These are phyloP conservation scores for Ceratocystis alfenasii DNA, from an alignment of 2,329 filamentous ascomycete genomes.

Conservation along the genomic window DNA sequence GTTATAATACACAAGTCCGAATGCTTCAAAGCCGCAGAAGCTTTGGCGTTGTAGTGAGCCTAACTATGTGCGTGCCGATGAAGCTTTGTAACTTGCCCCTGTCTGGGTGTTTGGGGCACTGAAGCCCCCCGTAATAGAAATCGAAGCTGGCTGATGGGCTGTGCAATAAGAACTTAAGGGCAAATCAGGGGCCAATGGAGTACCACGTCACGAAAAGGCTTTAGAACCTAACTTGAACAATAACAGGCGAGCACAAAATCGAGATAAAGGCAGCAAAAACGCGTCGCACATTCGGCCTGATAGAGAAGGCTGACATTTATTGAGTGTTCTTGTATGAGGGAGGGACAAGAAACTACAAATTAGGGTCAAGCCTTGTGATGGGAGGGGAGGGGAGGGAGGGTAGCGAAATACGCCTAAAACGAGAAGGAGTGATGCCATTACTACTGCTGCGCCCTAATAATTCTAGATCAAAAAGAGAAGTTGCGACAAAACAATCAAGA, in stretches of 20 bases:
- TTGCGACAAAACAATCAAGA: not conserved
- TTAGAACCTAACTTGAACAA: not conserved
- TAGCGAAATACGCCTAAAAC: not conserved
- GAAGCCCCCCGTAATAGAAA: not conserved
- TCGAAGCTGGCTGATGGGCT: not conserved
- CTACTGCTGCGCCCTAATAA: not conserved
- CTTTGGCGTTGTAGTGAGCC: constrained; percentile 6
- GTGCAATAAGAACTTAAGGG: not conserved
- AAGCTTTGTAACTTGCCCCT: not conserved
- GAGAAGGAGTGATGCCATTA: not conserved
- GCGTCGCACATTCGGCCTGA: not conserved
- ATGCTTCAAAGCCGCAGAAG: not conserved
- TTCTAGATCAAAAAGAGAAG: not conserved
- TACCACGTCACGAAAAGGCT: not conserved
- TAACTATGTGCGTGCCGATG: not conserved
- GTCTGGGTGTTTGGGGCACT: not conserved
- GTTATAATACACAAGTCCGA: not conserved
- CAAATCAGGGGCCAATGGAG: not conserved
- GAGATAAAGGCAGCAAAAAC: not conserved
- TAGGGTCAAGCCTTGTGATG: not conserved
- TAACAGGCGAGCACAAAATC: not conserved
- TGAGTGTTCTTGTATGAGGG: not conserved
- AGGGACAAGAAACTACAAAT: not conserved
- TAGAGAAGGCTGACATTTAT: constrained; percentile 1
- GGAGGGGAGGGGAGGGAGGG: not conserved